Evolutionary conservation across 2,329 filamentous ascomycete genomes (phyloP), one percentile per base, ranked within the genome.

Genomic region (Cryphonectria japonica): DNA sequence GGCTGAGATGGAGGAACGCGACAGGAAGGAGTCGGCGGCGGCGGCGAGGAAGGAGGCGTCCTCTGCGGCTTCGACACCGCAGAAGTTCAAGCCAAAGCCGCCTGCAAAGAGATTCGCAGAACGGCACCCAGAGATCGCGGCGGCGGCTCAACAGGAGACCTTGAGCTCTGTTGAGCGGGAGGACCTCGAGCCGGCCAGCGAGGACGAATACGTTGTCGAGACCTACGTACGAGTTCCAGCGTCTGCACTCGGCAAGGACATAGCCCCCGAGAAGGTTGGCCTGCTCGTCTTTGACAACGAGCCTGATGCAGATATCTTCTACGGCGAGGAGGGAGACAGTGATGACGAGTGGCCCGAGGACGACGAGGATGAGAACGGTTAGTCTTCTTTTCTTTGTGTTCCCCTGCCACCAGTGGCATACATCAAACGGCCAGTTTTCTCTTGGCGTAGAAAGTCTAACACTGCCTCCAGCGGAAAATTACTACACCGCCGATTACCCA

Each of bases 401-500:
- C 34, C 34, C 34, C 6, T 34, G 26, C 26, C 34, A 34, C 34
- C 34, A 34, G 3, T 34, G 34, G 34, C 34, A 34, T 6, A 34
- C 3, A 34, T 34, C 34, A 34, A 34, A 34, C 6, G 6, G 3
- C 14, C 16, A 19, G 29, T 19, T 50, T 6, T 22, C 8, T 16
- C 32, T 39, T 11, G n/a, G 2, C 16, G 16, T 16, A 41, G 22
- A 39, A 39, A 13, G 7, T 37, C 13, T 73, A 32, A 76, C 75
- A 41, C 13, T n/a, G 6, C n/a, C 46, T 59, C n/a, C 72, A 90
- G 91, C 92, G 50, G 92, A 95, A 78, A 91, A 93, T 76, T 90
- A 93, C 79, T 94, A 94, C 77, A 89, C 90, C 3, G 91, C 92
- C 68, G 92, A 95, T 78, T 95, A 95, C 75, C 92, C 92, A 0